These are phyloP conservation scores for Calonectria pseudoturangicola DNA, from an alignment of 2,329 filamentous ascomycete species.

Conservation along the genomic window DNA sequence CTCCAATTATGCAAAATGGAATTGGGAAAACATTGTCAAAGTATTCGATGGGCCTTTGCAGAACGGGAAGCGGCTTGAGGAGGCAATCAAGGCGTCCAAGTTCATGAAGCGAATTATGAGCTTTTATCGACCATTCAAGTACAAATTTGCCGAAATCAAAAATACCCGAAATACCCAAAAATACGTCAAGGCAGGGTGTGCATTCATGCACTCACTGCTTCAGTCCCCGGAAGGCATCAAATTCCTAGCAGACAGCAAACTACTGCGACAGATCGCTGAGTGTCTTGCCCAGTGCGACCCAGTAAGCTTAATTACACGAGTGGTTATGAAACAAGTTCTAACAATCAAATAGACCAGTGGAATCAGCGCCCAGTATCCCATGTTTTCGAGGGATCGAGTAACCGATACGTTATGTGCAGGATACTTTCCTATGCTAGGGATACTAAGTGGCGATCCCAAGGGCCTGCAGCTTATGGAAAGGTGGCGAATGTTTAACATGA, in stretches of 20 bases:
- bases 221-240: slow-evolving; percentile 89
- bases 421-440: slow-evolving; percentile 94
- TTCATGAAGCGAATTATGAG: slow-evolving; percentile 96
- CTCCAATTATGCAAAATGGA: slow-evolving; percentile 96
- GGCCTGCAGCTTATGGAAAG: slow-evolving; percentile 93
- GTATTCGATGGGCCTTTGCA: slow-evolving; percentile 95
- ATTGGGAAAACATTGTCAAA: slow-evolving; percentile 93
- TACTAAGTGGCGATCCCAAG: slow-evolving; percentile 86
- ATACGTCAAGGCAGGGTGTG: slow-evolving; percentile 92
- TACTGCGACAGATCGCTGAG: slow-evolving; percentile 94
- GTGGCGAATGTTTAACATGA: slow-evolving; percentile 99
- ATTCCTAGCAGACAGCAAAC: slow-evolving; percentile 93
- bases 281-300: slow-evolving; percentile 96
- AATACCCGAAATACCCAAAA: slow-evolving; percentile 96
- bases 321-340: slow-evolving; percentile 43
- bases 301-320: slow-evolving; percentile 66
- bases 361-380: slow-evolving; percentile 86
- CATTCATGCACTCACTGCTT: slow-evolving; percentile 88
- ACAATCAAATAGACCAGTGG: slow-evolving; percentile 74
- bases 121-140: slow-evolving; percentile 98
- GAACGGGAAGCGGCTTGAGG: slow-evolving; percentile 92
- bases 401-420: slow-evolving; percentile 91
- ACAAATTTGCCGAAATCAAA: slow-evolving; percentile 91
- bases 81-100: slow-evolving; percentile 95
- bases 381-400: slow-evolving; percentile 91